Evolutionary conservation across 257 asterid genomes (phyloP).

Genomic region (Jasminum sambac): DNA sequence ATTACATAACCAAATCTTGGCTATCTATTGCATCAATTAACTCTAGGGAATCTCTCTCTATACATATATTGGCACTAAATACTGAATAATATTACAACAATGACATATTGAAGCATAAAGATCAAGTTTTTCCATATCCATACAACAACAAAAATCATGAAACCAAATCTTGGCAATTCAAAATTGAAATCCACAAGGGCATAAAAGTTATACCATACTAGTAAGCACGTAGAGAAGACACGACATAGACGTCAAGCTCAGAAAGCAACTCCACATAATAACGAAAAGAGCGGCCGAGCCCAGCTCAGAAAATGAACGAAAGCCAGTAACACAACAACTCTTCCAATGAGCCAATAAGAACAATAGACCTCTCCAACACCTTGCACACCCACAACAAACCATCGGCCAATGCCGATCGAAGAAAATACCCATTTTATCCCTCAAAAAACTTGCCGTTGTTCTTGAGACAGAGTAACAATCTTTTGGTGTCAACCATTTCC

Average conservation of each 20-base stretch:
- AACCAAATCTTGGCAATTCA: slow-evolving; percentile 27
- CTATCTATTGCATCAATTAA: slow-evolving; percentile 4
- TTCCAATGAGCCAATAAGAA: slow-evolving; percentile 75
- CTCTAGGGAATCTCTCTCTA: background rate
- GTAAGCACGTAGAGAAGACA: slow-evolving; percentile 89
- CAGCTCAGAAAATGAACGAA: slow-evolving; percentile 65
- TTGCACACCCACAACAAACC: slow-evolving; percentile 80
- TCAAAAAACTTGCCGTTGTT: slow-evolving; percentile 48
- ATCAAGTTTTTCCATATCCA: slow-evolving; percentile 16
- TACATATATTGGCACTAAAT: background rate
- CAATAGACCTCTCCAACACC: slow-evolving; percentile 51
- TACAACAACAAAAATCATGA: background rate
- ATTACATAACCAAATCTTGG: slow-evolving; percentile 24
- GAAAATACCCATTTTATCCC: slow-evolving; percentile 73
- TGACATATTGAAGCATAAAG: slow-evolving; percentile 16
- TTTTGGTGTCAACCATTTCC: slow-evolving; percentile 89
- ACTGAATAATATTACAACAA: slow-evolving; percentile 4
- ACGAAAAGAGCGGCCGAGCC: slow-evolving; percentile 90
- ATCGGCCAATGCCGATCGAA: slow-evolving; percentile 93
- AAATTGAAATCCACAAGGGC: slow-evolving; percentile 11
- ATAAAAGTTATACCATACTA: slow-evolving; percentile 75
- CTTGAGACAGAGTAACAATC: slow-evolving; percentile 65
- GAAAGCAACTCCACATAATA: slow-evolving; percentile 97
- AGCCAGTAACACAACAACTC: slow-evolving; percentile 63
- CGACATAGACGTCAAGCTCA: slow-evolving; percentile 89